phyloP scores from a whole-genome alignment of 768 basidiomycete species.

The Naganishia vaughanmartiniae region DNA sequence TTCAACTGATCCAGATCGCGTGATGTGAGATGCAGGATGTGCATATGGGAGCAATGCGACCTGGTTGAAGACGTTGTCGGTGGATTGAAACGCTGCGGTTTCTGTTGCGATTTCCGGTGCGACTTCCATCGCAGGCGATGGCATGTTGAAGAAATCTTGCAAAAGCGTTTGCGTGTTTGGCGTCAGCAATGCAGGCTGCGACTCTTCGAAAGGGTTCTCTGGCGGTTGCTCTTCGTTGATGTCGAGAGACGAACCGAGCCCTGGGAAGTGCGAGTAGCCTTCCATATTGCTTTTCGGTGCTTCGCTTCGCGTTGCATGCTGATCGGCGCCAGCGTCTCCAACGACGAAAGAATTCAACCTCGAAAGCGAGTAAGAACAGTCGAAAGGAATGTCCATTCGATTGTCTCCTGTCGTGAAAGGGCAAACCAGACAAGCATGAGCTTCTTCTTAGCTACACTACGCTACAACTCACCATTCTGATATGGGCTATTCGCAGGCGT shows the following conservation, averaged over 20 bases:
- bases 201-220: neutral
- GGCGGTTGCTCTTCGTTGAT: neutral
- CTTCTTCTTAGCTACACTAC: neutral
- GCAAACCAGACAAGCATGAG: neutral
- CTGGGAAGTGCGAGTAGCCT: neutral
- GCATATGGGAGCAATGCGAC: neutral
- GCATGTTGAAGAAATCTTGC: conserved; percentile 7
- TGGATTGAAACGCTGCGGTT: neutral
- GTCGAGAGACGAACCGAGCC: neutral
- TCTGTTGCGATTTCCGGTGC: neutral
- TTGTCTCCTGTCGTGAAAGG: neutral
- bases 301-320: neutral
- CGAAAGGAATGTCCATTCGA: neutral
- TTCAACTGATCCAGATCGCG: neutral
- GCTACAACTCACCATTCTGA: neutral
- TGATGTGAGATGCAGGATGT: neutral
- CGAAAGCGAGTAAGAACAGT: neutral
- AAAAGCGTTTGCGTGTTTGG: conserved; percentile 3
- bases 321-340: neutral
- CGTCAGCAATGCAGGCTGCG: neutral
- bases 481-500: neutral
- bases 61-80: neutral
- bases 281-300: neutral
- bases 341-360: neutral
- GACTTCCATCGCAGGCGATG: neutral